phyloP scores from a whole-genome alignment of 78 protist species.

The Neovahlkampfia damariscottae region DNA sequence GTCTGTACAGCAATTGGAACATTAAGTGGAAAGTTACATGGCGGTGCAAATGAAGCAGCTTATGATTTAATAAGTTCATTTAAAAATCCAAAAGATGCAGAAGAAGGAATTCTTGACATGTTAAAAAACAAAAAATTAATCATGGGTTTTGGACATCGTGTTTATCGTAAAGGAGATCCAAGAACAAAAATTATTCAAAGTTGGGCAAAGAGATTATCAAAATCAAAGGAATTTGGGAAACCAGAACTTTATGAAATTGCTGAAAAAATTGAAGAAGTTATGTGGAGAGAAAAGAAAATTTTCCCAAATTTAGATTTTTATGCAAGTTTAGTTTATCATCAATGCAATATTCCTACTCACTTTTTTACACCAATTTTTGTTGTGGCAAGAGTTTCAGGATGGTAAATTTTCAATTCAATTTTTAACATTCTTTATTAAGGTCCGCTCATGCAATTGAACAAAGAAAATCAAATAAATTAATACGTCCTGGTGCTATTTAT shows the following conservation, averaged over 20 bases:
- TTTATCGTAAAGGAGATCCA: slow-evolving; percentile 66
- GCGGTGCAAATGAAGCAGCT: slow-evolving; percentile 32
- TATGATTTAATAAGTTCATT: slow-evolving; percentile 5
- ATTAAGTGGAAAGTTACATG: slow-evolving; percentile 17
- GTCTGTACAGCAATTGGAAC: slow-evolving; percentile 17
- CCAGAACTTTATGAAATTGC: slow-evolving; percentile 51
- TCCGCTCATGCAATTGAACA: slow-evolving; percentile 8
- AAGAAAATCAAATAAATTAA: neutral
- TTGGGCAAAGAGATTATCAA: slow-evolving; percentile 23
- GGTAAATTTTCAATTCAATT: slow-evolving; percentile 28
- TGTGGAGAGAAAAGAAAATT: slow-evolving; percentile 36
- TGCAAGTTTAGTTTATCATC: slow-evolving; percentile 31
- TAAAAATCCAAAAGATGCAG: neutral
- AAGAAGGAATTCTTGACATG: slow-evolving; percentile 2
- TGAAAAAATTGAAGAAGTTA: slow-evolving; percentile 43
- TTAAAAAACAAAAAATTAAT: slow-evolving; percentile 34
- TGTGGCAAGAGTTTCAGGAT: slow-evolving; percentile 41
- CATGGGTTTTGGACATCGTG: slow-evolving; percentile 74
- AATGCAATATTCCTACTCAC: slow-evolving; percentile 29
- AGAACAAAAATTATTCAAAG: slow-evolving; percentile 44
- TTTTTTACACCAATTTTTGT: slow-evolving; percentile 43
- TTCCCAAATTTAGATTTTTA: slow-evolving; percentile 70
- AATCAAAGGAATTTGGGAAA: slow-evolving; percentile 19
- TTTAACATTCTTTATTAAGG: slow-evolving; percentile 7
- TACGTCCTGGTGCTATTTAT: neutral